A percentile compares a stretch with the other conserved stretches of the same genome.
phyloP scores from a whole-genome alignment of 176 grass and related monocot genomes.

The Panicum miliaceum region DNA sequence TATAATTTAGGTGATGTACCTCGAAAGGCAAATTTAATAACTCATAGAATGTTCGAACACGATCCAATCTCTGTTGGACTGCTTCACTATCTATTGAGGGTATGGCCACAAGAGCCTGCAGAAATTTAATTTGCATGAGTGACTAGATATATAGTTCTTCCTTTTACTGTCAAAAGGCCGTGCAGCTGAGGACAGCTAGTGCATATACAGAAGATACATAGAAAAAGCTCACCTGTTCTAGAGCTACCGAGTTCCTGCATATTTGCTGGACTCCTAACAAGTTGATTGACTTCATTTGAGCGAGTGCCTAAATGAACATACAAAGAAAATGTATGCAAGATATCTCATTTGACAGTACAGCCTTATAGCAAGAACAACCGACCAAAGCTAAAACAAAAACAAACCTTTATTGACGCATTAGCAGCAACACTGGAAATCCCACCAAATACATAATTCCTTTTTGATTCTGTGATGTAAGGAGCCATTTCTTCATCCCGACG shows the following conservation, averaged over 20 bases:
- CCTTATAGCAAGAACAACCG: slow-evolving; percentile 26
- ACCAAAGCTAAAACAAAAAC: slow-evolving; percentile 17
- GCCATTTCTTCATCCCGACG: slow-evolving; percentile 96
- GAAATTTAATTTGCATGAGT: slow-evolving; percentile 28
- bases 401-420: slow-evolving; percentile 92
- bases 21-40: slow-evolving; percentile 92
- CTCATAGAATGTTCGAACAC: slow-evolving; percentile 85
- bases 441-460: slow-evolving; percentile 96
- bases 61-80: slow-evolving; percentile 87
- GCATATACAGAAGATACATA: slow-evolving; percentile 16
- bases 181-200: slow-evolving; percentile 17
- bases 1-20: slow-evolving; percentile 40
- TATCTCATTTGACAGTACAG: slow-evolving; percentile 32
- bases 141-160: not conserved
- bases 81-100: slow-evolving; percentile 85
- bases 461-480: slow-evolving; percentile 77
- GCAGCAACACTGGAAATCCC: slow-evolving; percentile 94
- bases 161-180: slow-evolving; percentile 7
- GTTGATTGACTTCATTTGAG: slow-evolving; percentile 96
- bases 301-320: slow-evolving; percentile 65
- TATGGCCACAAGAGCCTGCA: slow-evolving; percentile 90
- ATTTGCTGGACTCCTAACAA: slow-evolving; percentile 97
- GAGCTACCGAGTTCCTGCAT: slow-evolving; percentile 94
- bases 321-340: slow-evolving; percentile 37
- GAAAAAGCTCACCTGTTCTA: slow-evolving; percentile 75